Evolutionary conservation across 331 rosid genomes (phyloP).

Genomic region (Quercus lobata): DNA sequence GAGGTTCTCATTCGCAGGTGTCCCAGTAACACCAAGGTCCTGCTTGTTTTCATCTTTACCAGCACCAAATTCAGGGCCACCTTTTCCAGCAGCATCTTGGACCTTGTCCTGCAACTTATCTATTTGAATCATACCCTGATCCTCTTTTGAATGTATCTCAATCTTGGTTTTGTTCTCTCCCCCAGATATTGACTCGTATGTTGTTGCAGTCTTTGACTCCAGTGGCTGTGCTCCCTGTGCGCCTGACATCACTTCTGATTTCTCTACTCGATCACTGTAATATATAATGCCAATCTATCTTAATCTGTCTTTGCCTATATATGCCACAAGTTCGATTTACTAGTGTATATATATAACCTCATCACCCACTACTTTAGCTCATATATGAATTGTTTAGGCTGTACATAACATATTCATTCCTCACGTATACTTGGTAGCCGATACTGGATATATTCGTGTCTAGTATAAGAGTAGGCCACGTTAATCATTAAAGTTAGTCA

Average conservation of each 20-base stretch:
- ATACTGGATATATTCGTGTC: too few relatives aligned
- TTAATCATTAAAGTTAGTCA: too few relatives aligned
- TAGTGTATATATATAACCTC: too few relatives aligned
- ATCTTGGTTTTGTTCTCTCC: constrained; percentile 66
- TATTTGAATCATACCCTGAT: constrained; percentile 66
- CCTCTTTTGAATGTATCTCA: constrained; percentile 45
- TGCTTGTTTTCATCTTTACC: constrained; percentile 49
- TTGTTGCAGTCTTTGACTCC: constrained; percentile 59
- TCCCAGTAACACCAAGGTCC: constrained; percentile 77
- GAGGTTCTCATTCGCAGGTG: background rate
- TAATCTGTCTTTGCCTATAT: too few relatives aligned
- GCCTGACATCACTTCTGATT: constrained; percentile 50
- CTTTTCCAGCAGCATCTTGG: constrained; percentile 55
- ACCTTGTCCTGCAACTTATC: constrained; percentile 76
- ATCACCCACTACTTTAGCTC: too few relatives aligned
- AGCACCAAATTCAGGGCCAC: constrained; percentile 77
- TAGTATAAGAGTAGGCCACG: too few relatives aligned
- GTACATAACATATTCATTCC: too few relatives aligned
- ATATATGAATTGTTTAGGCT: too few relatives aligned
- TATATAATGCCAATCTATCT: too few relatives aligned
- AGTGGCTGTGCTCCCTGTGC: constrained; percentile 85
- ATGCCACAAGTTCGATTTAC: too few relatives aligned
- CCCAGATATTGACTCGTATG: constrained; percentile 56
- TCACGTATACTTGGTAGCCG: too few relatives aligned
- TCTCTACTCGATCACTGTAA: too few relatives aligned